phyloP scores from a whole-genome alignment of 2,329 filamentous ascomycete species.

The Nectriaceae sp. region DNA sequence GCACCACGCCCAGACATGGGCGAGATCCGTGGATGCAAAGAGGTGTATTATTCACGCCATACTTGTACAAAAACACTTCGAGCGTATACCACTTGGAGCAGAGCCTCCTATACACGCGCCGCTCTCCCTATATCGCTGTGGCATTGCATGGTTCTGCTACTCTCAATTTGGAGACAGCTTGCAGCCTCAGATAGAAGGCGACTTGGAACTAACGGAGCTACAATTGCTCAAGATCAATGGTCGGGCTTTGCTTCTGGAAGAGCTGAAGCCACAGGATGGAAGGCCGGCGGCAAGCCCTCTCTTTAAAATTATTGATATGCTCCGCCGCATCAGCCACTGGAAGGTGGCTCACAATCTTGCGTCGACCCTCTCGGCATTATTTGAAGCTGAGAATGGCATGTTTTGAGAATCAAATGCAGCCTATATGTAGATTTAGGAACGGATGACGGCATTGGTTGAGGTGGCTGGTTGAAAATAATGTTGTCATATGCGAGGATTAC shows the following conservation, averaged over 20 bases:
- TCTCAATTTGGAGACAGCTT: not conserved
- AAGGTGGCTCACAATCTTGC: not conserved
- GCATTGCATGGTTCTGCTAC: not conserved
- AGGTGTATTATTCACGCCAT: not conserved
- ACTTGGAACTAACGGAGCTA: not conserved
- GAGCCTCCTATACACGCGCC: not conserved
- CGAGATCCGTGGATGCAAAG: not conserved
- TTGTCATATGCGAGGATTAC: too few relatives aligned
- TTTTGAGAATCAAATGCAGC: too few relatives aligned
- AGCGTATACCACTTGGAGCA: not conserved
- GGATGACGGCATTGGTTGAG: too few relatives aligned
- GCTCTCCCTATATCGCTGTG: not conserved
- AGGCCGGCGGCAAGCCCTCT: not conserved
- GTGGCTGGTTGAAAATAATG: too few relatives aligned
- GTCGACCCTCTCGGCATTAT: not conserved
- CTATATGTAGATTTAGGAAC: too few relatives aligned
- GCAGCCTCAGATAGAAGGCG: not conserved
- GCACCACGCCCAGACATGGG: not conserved
- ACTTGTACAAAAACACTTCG: not conserved
- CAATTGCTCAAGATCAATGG: not conserved
- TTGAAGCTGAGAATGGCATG: too few relatives aligned
- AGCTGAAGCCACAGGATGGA: not conserved
- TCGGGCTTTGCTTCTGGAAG: not conserved
- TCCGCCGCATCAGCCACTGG: not conserved
- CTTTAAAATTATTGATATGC: not conserved